phyloP scores from a whole-genome alignment of 1,284 basidiomycete species.

The Amylostereum areolatum region DNA sequence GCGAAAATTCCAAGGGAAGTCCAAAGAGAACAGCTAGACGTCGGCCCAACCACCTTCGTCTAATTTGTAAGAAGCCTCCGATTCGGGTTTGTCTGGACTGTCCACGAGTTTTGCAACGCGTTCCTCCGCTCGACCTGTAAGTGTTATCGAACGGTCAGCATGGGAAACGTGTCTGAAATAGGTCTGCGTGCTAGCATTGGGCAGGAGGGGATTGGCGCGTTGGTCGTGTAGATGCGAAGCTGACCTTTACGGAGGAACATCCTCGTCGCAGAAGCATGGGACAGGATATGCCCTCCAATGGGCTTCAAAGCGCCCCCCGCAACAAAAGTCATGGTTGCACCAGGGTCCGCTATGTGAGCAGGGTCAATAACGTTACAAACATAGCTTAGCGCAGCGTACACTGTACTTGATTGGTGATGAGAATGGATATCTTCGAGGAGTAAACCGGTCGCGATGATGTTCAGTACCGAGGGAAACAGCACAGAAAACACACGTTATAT shows the following conservation, averaged over 20 bases:
- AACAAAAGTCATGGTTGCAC: constrained; percentile 91
- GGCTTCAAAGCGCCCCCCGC: constrained; percentile 84
- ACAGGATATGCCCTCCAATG: constrained; percentile 83
- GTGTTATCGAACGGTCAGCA: no score
- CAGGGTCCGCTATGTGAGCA: constrained; percentile 69
- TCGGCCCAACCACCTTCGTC: constrained; percentile 84
- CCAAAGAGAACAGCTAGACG: constrained; percentile 28
- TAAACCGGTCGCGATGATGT: constrained; percentile 1
- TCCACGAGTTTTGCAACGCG: constrained; percentile 94
- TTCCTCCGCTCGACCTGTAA: constrained; percentile 87
- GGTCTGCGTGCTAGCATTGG: no score
- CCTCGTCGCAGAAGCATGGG: constrained; percentile 81
- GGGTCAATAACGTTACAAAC: constrained; percentile 10
- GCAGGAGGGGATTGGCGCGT: no score
- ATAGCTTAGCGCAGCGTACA: constrained; percentile 35
- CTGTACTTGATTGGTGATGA: constrained; percentile 92
- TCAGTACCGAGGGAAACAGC: constrained; percentile 4
- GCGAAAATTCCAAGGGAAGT: no score
- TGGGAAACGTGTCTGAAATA: no score
- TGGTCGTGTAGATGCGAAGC: constrained; percentile 9
- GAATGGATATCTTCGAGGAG: constrained; percentile 62
- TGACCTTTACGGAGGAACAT: constrained; percentile 84
- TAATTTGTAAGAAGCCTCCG: constrained; percentile 87
- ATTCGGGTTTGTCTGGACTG: constrained; percentile 88
- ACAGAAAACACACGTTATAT: constrained; percentile 53